Base-by-base conservation (phyloP, 129 eudicot genomes). In the Flaveria ramosissima region DNA sequence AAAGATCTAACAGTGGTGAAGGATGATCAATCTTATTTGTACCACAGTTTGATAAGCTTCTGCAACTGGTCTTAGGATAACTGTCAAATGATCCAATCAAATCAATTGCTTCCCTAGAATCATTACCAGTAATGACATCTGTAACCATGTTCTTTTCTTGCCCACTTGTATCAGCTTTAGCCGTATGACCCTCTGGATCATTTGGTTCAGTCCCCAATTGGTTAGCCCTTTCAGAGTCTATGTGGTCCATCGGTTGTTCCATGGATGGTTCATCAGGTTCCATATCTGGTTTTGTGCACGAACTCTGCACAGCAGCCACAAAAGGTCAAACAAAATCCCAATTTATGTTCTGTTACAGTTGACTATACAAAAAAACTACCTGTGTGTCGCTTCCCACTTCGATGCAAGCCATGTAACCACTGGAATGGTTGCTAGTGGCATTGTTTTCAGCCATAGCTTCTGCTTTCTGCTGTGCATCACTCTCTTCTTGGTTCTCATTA, bases 301-400 rank as follows among this genome's bases (percentile, higher is more conserved):
- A 93, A 82, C 98, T 93, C 97, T 93, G 85, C 81, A 80, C 61
- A 83, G 17, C 70, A 67, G 19, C 48, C 65, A 65, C 8, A 17
- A 85, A 47, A 80, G 3, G 61, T 15, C 24, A 72, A 61, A 61
- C 17, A 52, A 63, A 12, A 32, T 65, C 39, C 79, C 43, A 6
- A 60, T 73, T 30, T 36, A 20, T 19, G 48, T 41, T n/a, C 19
- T 7, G 6, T 21, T 74, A 7, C 77, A 77, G 19, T 69, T 57
- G 24, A 68, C 27, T 13, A 65, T 65, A 71, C 66, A 81, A 72
- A 70, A 67, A 57, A 64, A 47, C 63, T 85, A 93, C 98, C 97
- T 90, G 98, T 36, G 94, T 92, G 84, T 93, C 98, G 46, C 91
- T 93, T 79, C 95, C 96, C 90, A 90, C 89, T 84, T 85, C 96